Evolutionary conservation across 2,329 filamentous ascomycete species (phyloP).

Genomic region (Colletotrichum chlorophyti): DNA sequence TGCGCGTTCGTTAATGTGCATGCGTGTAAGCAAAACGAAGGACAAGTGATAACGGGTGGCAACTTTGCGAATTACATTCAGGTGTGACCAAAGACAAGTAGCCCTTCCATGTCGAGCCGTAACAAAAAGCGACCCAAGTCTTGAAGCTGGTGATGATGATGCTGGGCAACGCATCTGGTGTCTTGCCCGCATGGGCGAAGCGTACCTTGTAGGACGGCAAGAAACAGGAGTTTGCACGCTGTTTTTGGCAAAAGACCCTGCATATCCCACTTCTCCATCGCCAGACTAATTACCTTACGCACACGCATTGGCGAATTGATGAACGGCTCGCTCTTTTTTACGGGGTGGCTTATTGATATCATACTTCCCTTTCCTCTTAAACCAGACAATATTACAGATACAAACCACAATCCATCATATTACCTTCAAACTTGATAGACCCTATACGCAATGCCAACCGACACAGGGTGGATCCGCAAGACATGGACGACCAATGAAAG

Average conservation of each 20-base stretch:
- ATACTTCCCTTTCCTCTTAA: neutral
- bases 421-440: neutral
- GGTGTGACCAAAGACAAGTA: too few relatives aligned
- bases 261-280: conserved; percentile 20
- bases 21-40: too few relatives aligned
- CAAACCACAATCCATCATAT: neutral
- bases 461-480: neutral
- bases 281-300: too few relatives aligned
- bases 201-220: neutral
- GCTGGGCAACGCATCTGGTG: conserved; percentile 13
- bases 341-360: too few relatives aligned
- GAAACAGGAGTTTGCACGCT: neutral
- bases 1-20: too few relatives aligned
- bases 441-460: neutral
- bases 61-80: too few relatives aligned
- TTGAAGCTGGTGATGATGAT: conserved; percentile 19
- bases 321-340: too few relatives aligned
- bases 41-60: too few relatives aligned
- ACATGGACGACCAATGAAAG: neutral
- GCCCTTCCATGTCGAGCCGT: conserved; percentile 23
- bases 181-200: too few relatives aligned
- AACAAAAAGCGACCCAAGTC: too few relatives aligned
- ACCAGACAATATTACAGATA: neutral
- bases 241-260: conserved; percentile 17
- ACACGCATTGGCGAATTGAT: conserved; percentile 5